Base-by-base conservation (phyloP, 768 basidiomycete species). In the Serendipita sp. region DNA sequence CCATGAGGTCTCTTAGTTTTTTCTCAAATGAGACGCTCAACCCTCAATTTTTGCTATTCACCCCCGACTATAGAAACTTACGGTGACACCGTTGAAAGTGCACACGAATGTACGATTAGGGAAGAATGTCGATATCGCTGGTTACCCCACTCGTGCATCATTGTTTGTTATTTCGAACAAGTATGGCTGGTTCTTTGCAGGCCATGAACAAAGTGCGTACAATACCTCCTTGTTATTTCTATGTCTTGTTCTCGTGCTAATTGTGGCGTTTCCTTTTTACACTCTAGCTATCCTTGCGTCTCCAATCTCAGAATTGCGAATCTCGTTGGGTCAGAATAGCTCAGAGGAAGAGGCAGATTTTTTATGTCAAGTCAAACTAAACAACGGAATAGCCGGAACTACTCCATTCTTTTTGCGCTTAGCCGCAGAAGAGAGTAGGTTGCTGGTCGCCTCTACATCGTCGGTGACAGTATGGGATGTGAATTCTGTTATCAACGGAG, bases 31-130 rank as follows among this genome's bases (percentile, higher is more conserved):
- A 4, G 17, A n/a, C 22, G 9, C 24, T n/a, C 11, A 13, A n/a
- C 9, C 17, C 31, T 58, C 17, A 24, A 13, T 17, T 13, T 24
- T n/a, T 24, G 3, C 28, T n/a, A 4, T 24, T 58, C n/a, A 20
- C n/a, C n/a, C n/a, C n/a, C n/a, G n/a, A n/a, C n/a, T n/a, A 20
- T 28, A 58, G 53, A 58, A 33, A n/a, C 53, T 58, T 24, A 28
- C 53, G n/a, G 3, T 58, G n/a, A 26, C 17, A 58, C 53, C 53
- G 20, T 28, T 58, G 53, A 58, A 58, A n/a, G 28, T 20, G n/a
- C 53, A 58, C 31, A 58, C 53, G n/a, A 58, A 58, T 58, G 53
- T 58, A 58, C 53, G 53, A 31, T 11, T 58, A 11, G 53, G 53
- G n/a, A 31, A 9, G 31, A 58, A 58, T 17, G 11, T 58, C n/a